Conservation (phyloP, 2,329 filamentous ascomycete genomes). For the Colletotrichum sp. region DNA sequence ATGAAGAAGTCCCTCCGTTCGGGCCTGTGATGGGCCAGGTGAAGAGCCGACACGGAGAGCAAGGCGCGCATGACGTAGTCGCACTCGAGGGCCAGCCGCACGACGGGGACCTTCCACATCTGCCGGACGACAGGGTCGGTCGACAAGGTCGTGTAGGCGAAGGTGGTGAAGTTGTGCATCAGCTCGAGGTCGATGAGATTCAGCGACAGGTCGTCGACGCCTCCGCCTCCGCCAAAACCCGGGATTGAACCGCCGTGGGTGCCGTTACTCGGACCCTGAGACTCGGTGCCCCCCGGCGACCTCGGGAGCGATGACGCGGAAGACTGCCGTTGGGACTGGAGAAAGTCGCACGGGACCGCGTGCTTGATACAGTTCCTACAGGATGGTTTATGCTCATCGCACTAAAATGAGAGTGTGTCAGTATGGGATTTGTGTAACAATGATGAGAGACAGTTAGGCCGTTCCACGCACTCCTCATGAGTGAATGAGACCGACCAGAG, state of each 20-base stretch:
- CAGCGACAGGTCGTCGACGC: conserved; percentile 27
- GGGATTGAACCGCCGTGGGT: not conserved
- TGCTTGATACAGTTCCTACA: conserved; percentile 32
- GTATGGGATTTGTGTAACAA: not conserved
- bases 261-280: not conserved
- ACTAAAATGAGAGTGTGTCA: conserved; percentile 18
- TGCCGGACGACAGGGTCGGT: conserved; percentile 43
- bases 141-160: conserved; percentile 52
- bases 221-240: not conserved
- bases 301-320: conserved; percentile 7
- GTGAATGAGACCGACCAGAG: not conserved
- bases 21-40: conserved; percentile 47
- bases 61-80: conserved; percentile 55
- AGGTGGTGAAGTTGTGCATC: conserved; percentile 57
- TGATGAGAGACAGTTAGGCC: not conserved
- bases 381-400: conserved; percentile 29
- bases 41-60: conserved; percentile 55
- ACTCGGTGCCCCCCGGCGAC: not conserved
- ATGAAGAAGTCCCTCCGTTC: conserved; percentile 43
- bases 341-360: conserved; percentile 31
- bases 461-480: not conserved
- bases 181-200: conserved; percentile 55
- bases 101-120: conserved; percentile 52
- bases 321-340: conserved; percentile 18
- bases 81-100: conserved; percentile 49